These are phyloP conservation scores for Saccharomyces hybrid DNA, from an alignment of 1,139 yeast genomes.

Conservation along the genomic window DNA sequence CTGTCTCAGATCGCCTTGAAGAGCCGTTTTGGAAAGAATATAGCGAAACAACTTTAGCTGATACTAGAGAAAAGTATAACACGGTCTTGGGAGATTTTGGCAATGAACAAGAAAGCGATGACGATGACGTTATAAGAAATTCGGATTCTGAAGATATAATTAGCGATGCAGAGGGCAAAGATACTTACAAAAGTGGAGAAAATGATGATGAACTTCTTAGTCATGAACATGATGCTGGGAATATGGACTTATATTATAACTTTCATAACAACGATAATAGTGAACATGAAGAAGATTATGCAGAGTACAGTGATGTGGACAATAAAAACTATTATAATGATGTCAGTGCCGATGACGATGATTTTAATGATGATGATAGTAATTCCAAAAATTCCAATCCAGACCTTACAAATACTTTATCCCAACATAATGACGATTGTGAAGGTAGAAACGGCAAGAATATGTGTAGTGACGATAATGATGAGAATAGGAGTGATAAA, in stretches of 20 bases:
- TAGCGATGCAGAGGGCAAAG: constrained; percentile 20
- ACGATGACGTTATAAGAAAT: constrained; percentile 23
- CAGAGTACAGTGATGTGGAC: constrained; percentile 12
- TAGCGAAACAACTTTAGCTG: constrained; percentile 75
- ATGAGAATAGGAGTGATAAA: neutral
- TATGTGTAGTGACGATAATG: neutral
- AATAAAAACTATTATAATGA: constrained; percentile 17
- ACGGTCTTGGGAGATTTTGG: constrained; percentile 78
- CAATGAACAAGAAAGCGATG: constrained; percentile 25
- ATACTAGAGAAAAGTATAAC: constrained; percentile 88
- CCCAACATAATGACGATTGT: neutral
- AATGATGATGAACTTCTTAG: constrained; percentile 6
- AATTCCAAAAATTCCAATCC: constrained; percentile 6
- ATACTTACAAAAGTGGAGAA: constrained; percentile 5
- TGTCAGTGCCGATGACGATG: constrained; percentile 14
- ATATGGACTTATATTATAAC: constrained; percentile 11
- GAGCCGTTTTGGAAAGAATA: constrained; percentile 75
- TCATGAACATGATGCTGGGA: constrained; percentile 27
- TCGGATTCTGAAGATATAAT: constrained; percentile 26
- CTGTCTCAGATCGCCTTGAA: constrained; percentile 26
- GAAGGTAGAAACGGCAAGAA: neutral
- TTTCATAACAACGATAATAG: constrained; percentile 13
- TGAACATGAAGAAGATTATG: constrained; percentile 13
- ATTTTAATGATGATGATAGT: constrained; percentile 14
- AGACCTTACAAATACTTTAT: neutral